Base-by-base conservation (phyloP, 768 basidiomycete genomes). In the Mycena indigotica region DNA sequence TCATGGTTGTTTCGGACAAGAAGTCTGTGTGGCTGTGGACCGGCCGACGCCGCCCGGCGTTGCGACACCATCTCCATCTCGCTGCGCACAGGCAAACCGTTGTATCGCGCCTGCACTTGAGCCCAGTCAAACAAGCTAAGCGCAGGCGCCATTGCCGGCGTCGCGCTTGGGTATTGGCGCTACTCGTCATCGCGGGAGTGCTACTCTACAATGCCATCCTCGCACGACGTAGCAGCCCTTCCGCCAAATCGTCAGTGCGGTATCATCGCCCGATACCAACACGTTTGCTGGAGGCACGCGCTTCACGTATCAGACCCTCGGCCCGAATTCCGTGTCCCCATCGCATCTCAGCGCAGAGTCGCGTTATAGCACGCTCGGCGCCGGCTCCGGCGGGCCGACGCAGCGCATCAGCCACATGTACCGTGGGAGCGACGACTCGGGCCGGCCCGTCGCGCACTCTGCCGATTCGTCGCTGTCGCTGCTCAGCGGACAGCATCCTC, bases 131-230 rank as follows among this genome's bases (percentile, higher is more conserved):
- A 50, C 28, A 59, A 56, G n/a, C 62, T 64, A 3, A 52, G 66
- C 8, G 29, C 57, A 45, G 62, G 62, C 19, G 28, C 55, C 1
- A 16, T 63, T 38, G 62, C 55, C 10, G 67, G 64, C 26, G 57
- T 66, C 46, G 62, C 63, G 13, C 50, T 66, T 17, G 53, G 12
- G 62, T 50, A 15, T 55, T 60, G 16, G 39, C 48, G 13, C 29
- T 62, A 15, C 41, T 49, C 16, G 38, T 50, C 28, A 45, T 64
- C 35, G 39, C 53, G 29, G 52, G 46, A 13, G 17, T 55, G 21
- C 52, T 67, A 19, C 23, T 60, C 13, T 60, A 60, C 35, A 39
- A 26, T 25, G 39, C 25, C 30, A 59, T 25, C 32, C 5, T 23
- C 5, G 44, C 13, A 46, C 26, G 46, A 6, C 21, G 28, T 15